Conservation (phyloP, 352 stramenopile species). For the Thraustochytrium sp. region DNA sequence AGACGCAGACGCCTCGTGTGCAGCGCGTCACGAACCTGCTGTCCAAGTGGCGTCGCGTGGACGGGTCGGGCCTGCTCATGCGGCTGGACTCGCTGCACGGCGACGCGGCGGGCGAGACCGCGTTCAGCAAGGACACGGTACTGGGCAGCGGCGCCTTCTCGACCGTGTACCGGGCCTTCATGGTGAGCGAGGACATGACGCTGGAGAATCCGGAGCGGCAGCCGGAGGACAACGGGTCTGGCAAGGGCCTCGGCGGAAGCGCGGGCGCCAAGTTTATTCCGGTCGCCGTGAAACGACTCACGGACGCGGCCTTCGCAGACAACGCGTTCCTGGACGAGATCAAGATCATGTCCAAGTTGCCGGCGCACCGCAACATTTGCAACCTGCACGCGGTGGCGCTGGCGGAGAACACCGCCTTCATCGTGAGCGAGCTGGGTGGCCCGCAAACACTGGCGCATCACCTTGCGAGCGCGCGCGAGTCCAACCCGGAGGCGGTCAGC, state of each 20-base stretch:
- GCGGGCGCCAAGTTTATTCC: not conserved
- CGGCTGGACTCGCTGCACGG: not conserved
- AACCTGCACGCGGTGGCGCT: conserved; percentile 26
- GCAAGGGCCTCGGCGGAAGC: not conserved
- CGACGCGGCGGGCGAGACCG: not conserved
- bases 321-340: conserved; percentile 36
- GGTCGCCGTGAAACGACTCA: conserved; percentile 23
- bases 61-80: not conserved
- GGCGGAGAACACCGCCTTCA: conserved; percentile 15
- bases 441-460: conserved; percentile 22
- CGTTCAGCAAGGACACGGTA: not conserved
- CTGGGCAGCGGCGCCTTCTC: conserved; percentile 27
- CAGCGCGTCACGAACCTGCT: not conserved
- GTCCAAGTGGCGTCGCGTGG: not conserved
- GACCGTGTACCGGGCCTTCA: conserved; percentile 25
- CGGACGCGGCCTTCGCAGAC: conserved; percentile 18
- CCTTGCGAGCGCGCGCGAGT: not conserved
- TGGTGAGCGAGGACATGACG: not conserved
- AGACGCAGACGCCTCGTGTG: not conserved
- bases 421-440: conserved; percentile 29
- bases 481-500: not conserved
- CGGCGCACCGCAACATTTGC: conserved; percentile 5
- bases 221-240: no score
- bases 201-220: conserved; percentile 5
- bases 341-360: conserved; percentile 39